Percentiles rank a stretch among this genome's conserved stretches.
Conservation (phyloP, 495 filamentous ascomycete genomes). For the Penicillium dipodomyicola region DNA sequence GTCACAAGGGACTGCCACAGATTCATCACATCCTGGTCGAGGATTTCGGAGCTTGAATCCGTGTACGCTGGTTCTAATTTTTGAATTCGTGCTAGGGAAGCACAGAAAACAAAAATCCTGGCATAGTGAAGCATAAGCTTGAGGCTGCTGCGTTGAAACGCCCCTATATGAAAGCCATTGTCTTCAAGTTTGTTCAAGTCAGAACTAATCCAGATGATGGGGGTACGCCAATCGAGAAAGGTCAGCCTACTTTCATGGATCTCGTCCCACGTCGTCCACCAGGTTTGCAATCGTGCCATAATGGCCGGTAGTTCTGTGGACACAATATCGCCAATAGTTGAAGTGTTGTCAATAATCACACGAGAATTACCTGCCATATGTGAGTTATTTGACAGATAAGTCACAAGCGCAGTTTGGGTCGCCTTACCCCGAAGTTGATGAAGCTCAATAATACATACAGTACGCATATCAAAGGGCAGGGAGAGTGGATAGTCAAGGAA, state of each 20-base stretch:
- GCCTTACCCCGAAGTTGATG: slow-evolving; percentile 41
- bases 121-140: slow-evolving; percentile 42
- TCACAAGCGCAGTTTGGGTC: neutral
- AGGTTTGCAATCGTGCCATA: slow-evolving; percentile 37
- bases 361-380: slow-evolving; percentile 28
- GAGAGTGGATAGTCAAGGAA: slow-evolving; percentile 46
- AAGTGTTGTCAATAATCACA: slow-evolving; percentile 34
- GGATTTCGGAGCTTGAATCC: slow-evolving; percentile 24
- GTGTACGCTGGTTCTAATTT: slow-evolving; percentile 32
- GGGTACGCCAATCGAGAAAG: neutral
- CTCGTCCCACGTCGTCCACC: slow-evolving; percentile 46
- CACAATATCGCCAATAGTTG: slow-evolving; percentile 32
- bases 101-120: slow-evolving; percentile 40
- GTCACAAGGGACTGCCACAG: slow-evolving; percentile 41
- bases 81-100: slow-evolving; percentile 40
- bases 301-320: slow-evolving; percentile 34
- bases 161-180: slow-evolving; percentile 42
- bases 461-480: slow-evolving; percentile 43
- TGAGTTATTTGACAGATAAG: slow-evolving; percentile 1
- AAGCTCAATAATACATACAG: slow-evolving; percentile 42
- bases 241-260: slow-evolving; percentile 38
- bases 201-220: neutral
- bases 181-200: slow-evolving; percentile 19
- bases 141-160: slow-evolving; percentile 43
- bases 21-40: slow-evolving; percentile 29